Conservation (phyloP, 2,329 filamentous ascomycete genomes). For the Alternaria hordeiaustralica region DNA sequence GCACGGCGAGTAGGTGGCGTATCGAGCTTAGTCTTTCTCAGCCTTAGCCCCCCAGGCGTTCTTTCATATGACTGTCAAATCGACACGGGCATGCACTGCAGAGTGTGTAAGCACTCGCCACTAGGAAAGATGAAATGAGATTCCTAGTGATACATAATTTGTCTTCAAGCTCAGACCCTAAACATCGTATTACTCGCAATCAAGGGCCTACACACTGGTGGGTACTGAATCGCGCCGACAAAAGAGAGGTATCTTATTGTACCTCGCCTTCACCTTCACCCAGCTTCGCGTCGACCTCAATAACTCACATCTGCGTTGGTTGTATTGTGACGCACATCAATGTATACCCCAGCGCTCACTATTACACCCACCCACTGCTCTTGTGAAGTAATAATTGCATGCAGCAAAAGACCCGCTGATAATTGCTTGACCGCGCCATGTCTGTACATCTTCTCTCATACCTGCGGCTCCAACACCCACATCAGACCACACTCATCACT, state of each 20-base stretch:
- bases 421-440: not conserved
- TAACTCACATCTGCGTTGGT: not conserved
- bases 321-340: not conserved
- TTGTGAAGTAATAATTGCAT: not conserved
- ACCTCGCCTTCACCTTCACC: not conserved
- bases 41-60: not conserved
- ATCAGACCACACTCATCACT: not conserved
- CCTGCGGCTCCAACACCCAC: not conserved
- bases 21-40: not conserved
- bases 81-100: not conserved
- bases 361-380: not conserved
- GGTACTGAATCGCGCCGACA: not conserved
- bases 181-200: not conserved
- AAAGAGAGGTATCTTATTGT: not conserved
- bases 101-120: not conserved
- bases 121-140: not conserved
- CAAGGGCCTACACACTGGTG: not conserved
- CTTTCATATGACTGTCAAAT: not conserved
- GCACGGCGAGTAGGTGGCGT: not conserved
- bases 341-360: not conserved
- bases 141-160: not conserved
- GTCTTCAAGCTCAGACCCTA: not conserved
- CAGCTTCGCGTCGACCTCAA: not conserved
- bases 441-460: not conserved
- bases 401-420: not conserved